Evolutionary conservation across 2,329 filamentous ascomycete genomes (phyloP).

Genomic region (Exophiala sp.): DNA sequence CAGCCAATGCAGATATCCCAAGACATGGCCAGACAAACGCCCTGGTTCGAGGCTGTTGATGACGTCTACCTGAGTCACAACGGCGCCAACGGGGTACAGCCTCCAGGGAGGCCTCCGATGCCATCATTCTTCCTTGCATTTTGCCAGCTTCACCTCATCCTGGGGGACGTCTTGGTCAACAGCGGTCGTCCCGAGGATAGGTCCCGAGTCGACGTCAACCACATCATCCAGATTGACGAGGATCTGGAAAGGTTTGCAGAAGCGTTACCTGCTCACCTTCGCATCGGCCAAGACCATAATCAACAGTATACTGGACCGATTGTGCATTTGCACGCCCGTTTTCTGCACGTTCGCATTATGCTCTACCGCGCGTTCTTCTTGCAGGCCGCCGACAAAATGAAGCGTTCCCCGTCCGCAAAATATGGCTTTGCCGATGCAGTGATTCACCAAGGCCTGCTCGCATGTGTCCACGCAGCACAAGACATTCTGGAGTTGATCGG

Average conservation of each 20-base stretch:
- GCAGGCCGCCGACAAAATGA: not conserved
- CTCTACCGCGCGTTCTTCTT: not conserved
- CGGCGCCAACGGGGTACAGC: not conserved
- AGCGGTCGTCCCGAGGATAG: not conserved
- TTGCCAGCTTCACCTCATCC: not conserved
- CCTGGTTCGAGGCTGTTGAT: not conserved
- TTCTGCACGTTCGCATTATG: not conserved
- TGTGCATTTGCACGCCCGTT: not conserved
- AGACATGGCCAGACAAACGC: constrained; percentile 15
- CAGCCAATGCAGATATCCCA: constrained; percentile 37
- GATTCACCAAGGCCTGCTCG: not conserved
- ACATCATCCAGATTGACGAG: not conserved
- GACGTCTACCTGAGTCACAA: not conserved
- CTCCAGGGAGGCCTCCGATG: not conserved
- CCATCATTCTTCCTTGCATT: not conserved
- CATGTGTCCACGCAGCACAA: not conserved
- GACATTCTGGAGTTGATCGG: not conserved
- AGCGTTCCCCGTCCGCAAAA: not conserved
- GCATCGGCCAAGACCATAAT: not conserved
- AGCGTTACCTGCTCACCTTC: not conserved
- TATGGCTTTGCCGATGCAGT: not conserved
- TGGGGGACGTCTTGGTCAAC: not conserved
- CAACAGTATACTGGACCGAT: not conserved
- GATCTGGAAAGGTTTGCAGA: not conserved
- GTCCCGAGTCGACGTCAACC: not conserved